Percentiles rank a stretch among this genome's conserved stretches.
These are phyloP conservation scores for Tulasnella sp. DNA, from an alignment of 768 basidiomycete species.

Conservation along the genomic window DNA sequence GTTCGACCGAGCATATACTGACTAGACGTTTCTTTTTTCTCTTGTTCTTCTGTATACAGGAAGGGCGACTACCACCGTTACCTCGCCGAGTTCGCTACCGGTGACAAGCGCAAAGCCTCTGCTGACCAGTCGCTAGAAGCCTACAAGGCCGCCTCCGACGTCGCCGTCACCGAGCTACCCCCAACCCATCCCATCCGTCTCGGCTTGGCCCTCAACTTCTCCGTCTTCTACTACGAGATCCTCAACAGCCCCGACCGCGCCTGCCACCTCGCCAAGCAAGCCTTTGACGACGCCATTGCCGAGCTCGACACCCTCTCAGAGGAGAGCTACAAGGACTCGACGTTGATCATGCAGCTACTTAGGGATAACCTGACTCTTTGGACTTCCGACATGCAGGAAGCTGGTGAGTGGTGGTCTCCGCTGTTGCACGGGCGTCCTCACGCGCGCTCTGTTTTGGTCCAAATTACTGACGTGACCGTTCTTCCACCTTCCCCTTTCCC, in stretches of 20 bases:
- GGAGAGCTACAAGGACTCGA: conserved; percentile 61
- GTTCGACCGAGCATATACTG: not conserved
- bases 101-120: conserved; percentile 57
- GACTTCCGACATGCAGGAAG: conserved; percentile 33
- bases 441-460: not conserved
- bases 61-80: conserved; percentile 89
- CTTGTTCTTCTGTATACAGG: conserved; percentile 35
- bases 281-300: conserved; percentile 81
- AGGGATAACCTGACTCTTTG: conserved; percentile 81
- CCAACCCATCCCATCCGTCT: conserved; percentile 79
- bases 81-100: conserved; percentile 75
- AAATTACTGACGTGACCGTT: not conserved
- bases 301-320: conserved; percentile 52
- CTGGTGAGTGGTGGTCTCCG: conserved; percentile 11
- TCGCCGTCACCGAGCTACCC: conserved; percentile 63
- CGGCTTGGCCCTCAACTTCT: conserved; percentile 84
- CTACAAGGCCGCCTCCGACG: conserved; percentile 79
- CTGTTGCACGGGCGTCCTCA: not conserved
- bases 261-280: conserved; percentile 83
- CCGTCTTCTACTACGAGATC: conserved; percentile 90
- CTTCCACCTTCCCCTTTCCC: not conserved
- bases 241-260: conserved; percentile 77
- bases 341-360: conserved; percentile 75
- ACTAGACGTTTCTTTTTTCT: conserved; percentile 13
- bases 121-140: conserved; percentile 72